Conservation (phyloP, 2,329 filamentous ascomycete genomes). For the Hypoxylon sp. region DNA sequence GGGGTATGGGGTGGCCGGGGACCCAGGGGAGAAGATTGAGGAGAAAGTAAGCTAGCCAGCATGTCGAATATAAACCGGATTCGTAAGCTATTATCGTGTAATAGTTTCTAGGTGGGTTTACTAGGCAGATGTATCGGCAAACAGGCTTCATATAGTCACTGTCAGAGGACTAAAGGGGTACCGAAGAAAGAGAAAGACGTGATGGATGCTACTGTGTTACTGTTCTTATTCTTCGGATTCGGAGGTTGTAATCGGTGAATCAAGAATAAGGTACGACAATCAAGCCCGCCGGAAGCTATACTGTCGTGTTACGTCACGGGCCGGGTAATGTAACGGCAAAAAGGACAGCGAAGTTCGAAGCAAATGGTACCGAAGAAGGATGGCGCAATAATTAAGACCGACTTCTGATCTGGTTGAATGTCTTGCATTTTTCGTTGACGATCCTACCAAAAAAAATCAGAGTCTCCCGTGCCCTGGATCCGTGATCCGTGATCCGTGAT, state of each 20-base stretch:
- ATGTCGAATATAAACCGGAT: constrained; percentile 8
- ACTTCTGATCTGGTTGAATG: constrained; percentile 9
- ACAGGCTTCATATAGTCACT: too few relatives aligned
- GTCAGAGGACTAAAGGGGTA: neutral
- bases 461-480: too few relatives aligned
- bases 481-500: neutral
- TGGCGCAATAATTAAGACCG: constrained; percentile 22
- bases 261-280: neutral
- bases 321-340: constrained; percentile 17
- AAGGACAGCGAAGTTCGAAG: constrained; percentile 10
- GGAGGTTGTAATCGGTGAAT: neutral
- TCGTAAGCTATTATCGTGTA: constrained; percentile 2
- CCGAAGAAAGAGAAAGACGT: neutral
- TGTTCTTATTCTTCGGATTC: too few relatives aligned
- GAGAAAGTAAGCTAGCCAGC: constrained; percentile 12
- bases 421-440: too few relatives aligned
- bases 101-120: constrained; percentile 1
- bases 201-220: constrained; percentile 1
- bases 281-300: constrained; percentile 8
- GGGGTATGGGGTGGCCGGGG: constrained; percentile 29
- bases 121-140: neutral
- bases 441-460: constrained; percentile 22
- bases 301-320: neutral
- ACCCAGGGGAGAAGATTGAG: constrained; percentile 17
- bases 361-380: constrained; percentile 10